Conservation (phyloP, 495 filamentous ascomycete species). For the Zalerion maritima region DNA sequence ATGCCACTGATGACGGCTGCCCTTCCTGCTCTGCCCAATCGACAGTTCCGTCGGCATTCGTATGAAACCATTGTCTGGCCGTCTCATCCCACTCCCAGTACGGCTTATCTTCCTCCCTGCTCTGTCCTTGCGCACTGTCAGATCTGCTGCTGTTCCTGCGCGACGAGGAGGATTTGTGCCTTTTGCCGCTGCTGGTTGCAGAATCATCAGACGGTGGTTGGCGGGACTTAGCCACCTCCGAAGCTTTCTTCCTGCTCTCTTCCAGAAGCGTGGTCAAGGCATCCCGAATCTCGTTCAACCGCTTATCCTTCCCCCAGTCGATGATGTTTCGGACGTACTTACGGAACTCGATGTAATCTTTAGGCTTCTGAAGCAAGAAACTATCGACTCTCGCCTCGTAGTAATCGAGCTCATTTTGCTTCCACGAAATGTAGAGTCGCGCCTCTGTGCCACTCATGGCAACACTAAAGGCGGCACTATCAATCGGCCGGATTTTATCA, state of each 20-base stretch:
- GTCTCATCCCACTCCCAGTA: no score
- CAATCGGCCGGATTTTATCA: conserved; percentile 5
- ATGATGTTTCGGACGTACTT: conserved; percentile 14
- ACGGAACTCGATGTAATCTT: conserved; percentile 10
- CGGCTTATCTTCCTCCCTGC: no score
- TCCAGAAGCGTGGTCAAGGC: conserved; percentile 8
- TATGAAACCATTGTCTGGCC: no score
- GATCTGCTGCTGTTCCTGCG: conserved; percentile 8
- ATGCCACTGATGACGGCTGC: no score
- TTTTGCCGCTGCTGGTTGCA: conserved; percentile 7
- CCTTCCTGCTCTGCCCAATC: no score
- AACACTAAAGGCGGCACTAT: conserved; percentile 11
- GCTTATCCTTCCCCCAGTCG: conserved; percentile 11
- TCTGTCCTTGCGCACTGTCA: no score
- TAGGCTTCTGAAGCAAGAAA: conserved; percentile 10
- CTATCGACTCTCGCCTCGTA: conserved; percentile 7
- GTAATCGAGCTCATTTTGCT: conserved; percentile 10
- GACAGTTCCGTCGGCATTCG: no score
- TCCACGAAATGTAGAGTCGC: conserved; percentile 11
- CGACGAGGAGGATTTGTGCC: conserved; percentile 9
- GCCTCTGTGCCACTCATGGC: conserved; percentile 10
- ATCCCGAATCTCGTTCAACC: conserved; percentile 9
- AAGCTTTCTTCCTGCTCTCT: conserved; percentile 7
- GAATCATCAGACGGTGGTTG: conserved; percentile 10
- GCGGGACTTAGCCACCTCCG: conserved; percentile 5